These are phyloP conservation scores for Aspergillus pseudonomiae DNA, from an alignment of 2,329 filamentous ascomycete species.

Conservation along the genomic window DNA sequence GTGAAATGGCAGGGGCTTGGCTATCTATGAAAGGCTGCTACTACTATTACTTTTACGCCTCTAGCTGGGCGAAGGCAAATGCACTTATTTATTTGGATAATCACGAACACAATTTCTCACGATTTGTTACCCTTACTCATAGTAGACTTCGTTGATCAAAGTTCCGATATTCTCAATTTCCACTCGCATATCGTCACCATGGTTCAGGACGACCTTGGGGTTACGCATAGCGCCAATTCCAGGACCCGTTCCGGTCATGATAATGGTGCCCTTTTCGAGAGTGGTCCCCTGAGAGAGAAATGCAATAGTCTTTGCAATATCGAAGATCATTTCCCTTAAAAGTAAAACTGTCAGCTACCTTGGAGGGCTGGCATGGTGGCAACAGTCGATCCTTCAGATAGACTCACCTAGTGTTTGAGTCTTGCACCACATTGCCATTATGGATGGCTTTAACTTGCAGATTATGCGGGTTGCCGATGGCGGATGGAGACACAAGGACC, in stretches of 20 bases:
- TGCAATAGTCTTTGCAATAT: slow-evolving; percentile 39
- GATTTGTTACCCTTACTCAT: slow-evolving; percentile 29
- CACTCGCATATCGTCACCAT: slow-evolving; percentile 45
- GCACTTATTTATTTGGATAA: too few species aligned
- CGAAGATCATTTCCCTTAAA: slow-evolving; percentile 43
- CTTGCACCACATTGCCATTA: too few species aligned
- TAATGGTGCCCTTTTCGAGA: slow-evolving; percentile 41
- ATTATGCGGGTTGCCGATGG: not conserved
- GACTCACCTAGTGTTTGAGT: too few species aligned
- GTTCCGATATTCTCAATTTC: slow-evolving; percentile 43
- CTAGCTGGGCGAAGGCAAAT: too few species aligned
- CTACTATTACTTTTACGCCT: too few species aligned
- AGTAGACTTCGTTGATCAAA: slow-evolving; percentile 42
- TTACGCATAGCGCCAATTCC: slow-evolving; percentile 49
- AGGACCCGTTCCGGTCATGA: slow-evolving; percentile 46
- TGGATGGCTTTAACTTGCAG: too few species aligned
- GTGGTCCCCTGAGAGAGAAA: slow-evolving; percentile 45
- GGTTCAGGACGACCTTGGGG: slow-evolving; percentile 42
- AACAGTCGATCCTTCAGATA: too few species aligned
- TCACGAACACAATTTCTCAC: not conserved
- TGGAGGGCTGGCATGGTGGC: too few species aligned
- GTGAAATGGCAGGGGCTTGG: too few species aligned
- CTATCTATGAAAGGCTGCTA: too few species aligned
- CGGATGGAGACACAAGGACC: too few species aligned
- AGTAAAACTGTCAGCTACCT: too few species aligned